Percentiles rank a stretch among this genome's conserved stretches.
phyloP scores from a whole-genome alignment of 164 flowering plant genomes.

The Akebia trifoliata region DNA sequence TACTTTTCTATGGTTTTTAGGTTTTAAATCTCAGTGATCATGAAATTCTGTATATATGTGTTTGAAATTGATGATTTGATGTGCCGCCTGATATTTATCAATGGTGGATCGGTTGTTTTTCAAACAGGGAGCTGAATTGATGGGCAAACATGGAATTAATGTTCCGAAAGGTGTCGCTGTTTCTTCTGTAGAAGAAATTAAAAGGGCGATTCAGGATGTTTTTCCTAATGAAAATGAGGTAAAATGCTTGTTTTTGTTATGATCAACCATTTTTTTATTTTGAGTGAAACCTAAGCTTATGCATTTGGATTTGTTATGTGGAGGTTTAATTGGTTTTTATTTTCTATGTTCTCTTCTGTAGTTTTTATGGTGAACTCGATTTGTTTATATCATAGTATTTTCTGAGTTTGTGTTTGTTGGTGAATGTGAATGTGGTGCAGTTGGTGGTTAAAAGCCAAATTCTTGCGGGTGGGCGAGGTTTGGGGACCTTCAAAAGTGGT shows the following conservation, averaged over 20 bases:
- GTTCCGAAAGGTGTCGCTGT: constrained; percentile 87
- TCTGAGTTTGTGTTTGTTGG: not conserved
- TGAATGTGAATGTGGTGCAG: constrained; percentile 27
- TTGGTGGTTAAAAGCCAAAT: constrained; percentile 97
- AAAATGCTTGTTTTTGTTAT: not conserved
- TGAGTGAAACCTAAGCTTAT: not conserved
- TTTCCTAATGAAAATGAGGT: constrained; percentile 84
- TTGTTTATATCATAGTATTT: too few relatives aligned
- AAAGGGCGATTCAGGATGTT: constrained; percentile 45
- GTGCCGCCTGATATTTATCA: not conserved
- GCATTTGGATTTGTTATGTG: too few relatives aligned
- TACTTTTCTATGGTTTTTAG: too few relatives aligned
- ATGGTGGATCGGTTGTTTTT: not conserved
- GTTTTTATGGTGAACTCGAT: too few relatives aligned
- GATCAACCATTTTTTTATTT: not conserved
- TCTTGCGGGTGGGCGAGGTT: constrained; percentile 95
- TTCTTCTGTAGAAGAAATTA: constrained; percentile 61
- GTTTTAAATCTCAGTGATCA: too few relatives aligned
- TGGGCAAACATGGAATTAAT: constrained; percentile 85
- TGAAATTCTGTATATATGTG: not conserved
- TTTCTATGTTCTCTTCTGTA: too few relatives aligned
- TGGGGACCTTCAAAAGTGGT: constrained; percentile 88
- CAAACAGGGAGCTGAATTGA: constrained; percentile 85
- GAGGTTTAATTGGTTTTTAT: too few relatives aligned
- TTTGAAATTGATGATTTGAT: not conserved